These are phyloP conservation scores for Pinus tabuliformis DNA, from an alignment of 75 land plant species.

Conservation along the genomic window DNA sequence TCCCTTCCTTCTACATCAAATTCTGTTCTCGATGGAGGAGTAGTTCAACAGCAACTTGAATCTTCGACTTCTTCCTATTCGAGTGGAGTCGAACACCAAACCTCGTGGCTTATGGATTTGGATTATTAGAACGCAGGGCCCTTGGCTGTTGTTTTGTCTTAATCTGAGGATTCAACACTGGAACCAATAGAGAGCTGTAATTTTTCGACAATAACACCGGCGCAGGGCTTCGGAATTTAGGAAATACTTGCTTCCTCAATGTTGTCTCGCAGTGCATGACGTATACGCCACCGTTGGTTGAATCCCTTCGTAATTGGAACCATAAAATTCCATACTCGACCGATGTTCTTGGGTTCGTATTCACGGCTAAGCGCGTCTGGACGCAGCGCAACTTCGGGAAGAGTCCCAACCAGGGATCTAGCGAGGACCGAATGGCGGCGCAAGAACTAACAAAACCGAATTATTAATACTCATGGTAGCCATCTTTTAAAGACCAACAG, in stretches of 20 bases:
- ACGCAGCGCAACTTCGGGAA: too few relatives aligned
- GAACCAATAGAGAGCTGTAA: not conserved
- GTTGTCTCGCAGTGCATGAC: constrained; percentile 95
- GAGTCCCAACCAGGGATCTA: too few relatives aligned
- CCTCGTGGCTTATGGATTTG: not conserved
- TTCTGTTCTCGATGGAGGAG: too few relatives aligned
- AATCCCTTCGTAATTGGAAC: constrained; percentile 56
- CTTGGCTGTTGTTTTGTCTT: not conserved
- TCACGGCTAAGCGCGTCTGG: too few relatives aligned
- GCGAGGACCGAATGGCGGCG: too few relatives aligned
- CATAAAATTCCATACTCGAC: constrained; percentile 45
- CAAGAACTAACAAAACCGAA: too few relatives aligned
- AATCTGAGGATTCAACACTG: not conserved
- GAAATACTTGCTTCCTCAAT: constrained; percentile 97
- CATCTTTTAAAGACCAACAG: too few relatives aligned
- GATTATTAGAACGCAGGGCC: not conserved
- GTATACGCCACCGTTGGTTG: constrained; percentile 91
- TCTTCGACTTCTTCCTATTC: too few relatives aligned
- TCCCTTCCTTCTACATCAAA: too few relatives aligned
- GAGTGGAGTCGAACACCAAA: not conserved
- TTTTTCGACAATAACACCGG: not conserved
- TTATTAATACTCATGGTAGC: too few relatives aligned
- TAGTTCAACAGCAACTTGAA: too few relatives aligned
- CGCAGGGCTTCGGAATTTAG: constrained; percentile 71
- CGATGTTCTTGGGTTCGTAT: too few relatives aligned